Conservation (phyloP, 106 monocot species). For the Iris macrosiphon region DNA sequence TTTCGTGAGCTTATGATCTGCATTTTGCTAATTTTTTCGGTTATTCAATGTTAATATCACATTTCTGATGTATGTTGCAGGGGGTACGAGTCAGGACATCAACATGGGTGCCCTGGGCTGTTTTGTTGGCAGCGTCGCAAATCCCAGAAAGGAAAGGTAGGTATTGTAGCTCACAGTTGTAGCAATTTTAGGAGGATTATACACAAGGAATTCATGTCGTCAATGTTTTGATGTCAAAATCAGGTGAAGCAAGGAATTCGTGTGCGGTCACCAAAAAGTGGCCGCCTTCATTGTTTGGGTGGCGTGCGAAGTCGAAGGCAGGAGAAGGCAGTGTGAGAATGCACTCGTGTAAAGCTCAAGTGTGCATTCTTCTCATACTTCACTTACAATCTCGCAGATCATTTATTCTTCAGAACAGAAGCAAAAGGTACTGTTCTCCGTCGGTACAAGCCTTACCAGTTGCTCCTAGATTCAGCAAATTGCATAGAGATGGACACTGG, state of each 20-base stretch:
- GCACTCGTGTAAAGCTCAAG: no score
- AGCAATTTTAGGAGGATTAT: no score
- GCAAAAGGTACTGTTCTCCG: no score
- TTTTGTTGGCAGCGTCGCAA: conserved; percentile 57
- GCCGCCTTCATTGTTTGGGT: conserved; percentile 26
- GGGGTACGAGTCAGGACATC: conserved; percentile 61
- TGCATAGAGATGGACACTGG: no score
- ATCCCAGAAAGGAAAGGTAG: conserved; percentile 25
- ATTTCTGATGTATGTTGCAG: conserved; percentile 18
- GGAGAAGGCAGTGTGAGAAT: no score
- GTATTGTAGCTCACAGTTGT: not conserved
- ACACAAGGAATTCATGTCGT: not conserved
- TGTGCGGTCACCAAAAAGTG: conserved; percentile 16
- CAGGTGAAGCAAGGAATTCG: conserved; percentile 37
- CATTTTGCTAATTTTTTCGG: no score
- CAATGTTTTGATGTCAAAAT: not conserved
- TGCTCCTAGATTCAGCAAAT: no score
- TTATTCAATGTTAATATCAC: not conserved
- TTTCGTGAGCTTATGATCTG: no score
- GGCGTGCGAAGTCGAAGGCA: conserved; percentile 24
- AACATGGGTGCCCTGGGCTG: conserved; percentile 49
- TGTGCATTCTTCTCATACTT: no score
- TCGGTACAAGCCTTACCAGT: no score
- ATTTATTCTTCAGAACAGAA: no score
- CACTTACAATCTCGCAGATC: no score